These are phyloP conservation scores for Boletus barrowsii DNA, from an alignment of 768 basidiomycete species.

Conservation along the genomic window DNA sequence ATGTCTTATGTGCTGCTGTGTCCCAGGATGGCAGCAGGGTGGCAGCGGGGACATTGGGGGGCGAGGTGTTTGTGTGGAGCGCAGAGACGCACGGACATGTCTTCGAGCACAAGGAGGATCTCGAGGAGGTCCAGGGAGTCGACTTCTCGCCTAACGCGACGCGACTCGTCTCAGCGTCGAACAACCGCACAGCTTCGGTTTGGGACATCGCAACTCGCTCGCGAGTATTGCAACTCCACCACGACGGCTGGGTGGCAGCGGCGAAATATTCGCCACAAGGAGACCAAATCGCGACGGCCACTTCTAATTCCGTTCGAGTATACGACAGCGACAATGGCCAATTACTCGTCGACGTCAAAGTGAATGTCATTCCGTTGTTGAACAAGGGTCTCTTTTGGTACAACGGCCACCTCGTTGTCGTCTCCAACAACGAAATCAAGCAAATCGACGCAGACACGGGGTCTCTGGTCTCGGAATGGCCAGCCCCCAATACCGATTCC, in stretches of 20 bases:
- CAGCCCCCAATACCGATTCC: fast-evolving
- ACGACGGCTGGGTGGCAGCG: background rate
- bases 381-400: conserved; percentile 1
- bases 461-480: background rate
- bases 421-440: background rate
- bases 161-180: background rate
- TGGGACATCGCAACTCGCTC: background rate
- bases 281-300: background rate
- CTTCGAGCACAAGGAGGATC: background rate
- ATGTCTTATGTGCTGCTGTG: background rate
- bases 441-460: background rate
- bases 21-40: background rate
- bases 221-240: background rate
- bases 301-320: background rate
- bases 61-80: background rate
- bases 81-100: background rate
- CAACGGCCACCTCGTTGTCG: background rate
- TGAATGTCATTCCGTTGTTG: background rate
- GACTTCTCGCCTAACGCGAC: background rate
- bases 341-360: background rate
- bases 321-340: background rate
- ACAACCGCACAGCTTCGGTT: background rate
- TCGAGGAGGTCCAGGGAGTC: background rate
- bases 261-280: background rate
- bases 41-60: background rate